Percentiles rank a stretch among this genome's conserved stretches.
Conservation (phyloP, 179 eudicot species). For the Patellifolia procumbens region DNA sequence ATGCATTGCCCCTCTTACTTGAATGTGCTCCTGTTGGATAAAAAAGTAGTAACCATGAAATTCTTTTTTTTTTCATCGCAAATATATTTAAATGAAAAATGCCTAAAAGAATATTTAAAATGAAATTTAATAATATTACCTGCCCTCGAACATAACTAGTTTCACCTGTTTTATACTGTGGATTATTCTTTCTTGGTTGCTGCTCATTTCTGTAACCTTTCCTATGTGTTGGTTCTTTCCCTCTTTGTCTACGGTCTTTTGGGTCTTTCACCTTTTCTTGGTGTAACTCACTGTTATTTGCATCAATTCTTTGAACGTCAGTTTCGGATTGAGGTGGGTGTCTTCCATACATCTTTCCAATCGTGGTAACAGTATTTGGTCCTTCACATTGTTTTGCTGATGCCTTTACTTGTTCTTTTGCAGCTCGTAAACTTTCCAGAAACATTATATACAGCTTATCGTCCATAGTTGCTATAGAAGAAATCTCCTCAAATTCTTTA, state of each 20-base stretch:
- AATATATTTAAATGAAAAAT: too few species aligned
- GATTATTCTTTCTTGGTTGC: neutral
- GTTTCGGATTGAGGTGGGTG: too few species aligned
- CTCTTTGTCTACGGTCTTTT: too few species aligned
- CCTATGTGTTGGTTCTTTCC: too few species aligned
- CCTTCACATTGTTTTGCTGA: too few species aligned
- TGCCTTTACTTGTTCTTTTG: too few species aligned
- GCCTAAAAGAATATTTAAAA: too few species aligned
- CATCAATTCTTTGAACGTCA: neutral
- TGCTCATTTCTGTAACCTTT: neutral
- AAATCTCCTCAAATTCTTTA: neutral
- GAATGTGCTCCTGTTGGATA: neutral
- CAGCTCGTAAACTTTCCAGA: neutral
- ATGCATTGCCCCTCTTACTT: neutral
- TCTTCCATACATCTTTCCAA: too few species aligned
- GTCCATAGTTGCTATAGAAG: neutral
- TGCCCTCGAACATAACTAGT: neutral
- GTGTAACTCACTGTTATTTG: too few species aligned
- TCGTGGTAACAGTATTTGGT: too few species aligned
- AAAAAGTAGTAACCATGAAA: neutral
- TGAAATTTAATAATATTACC: too few species aligned
- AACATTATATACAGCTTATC: neutral
- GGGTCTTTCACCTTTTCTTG: conserved; percentile 8
- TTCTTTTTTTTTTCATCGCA: too few species aligned
- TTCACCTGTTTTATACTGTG: neutral